A percentile compares a stretch with the other conserved stretches of the same genome.
Conservation (phyloP, 768 basidiomycete species). For the Sporobolomyces phaffii region DNA sequence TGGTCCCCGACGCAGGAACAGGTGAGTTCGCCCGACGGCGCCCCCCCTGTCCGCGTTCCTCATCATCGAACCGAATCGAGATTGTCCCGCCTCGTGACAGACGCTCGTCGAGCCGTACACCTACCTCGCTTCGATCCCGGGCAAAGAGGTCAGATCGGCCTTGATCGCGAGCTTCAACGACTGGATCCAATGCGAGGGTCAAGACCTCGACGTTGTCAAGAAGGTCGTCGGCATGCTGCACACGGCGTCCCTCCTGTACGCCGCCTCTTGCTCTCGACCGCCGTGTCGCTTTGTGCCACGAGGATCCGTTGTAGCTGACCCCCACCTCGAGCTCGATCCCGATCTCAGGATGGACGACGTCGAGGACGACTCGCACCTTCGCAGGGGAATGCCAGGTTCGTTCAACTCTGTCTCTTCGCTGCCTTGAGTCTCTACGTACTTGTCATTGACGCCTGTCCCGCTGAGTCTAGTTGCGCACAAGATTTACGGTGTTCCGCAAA, state of each 20-base stretch:
- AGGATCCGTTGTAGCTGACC: neutral
- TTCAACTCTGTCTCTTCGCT: conserved; percentile 4
- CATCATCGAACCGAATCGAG: neutral
- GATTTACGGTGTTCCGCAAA: conserved; percentile 93
- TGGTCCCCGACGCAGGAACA: conserved; percentile 35
- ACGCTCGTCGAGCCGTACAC: conserved; percentile 76
- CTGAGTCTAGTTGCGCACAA: conserved; percentile 68
- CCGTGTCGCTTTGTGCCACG: neutral
- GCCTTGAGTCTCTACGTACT: too few relatives aligned
- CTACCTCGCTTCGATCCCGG: conserved; percentile 74
- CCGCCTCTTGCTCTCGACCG: neutral
- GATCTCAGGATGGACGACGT: conserved; percentile 44
- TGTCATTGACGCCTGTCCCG: neutral
- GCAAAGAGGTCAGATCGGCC: conserved; percentile 82
- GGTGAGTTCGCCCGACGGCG: conserved; percentile 4
- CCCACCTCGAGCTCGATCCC: too few relatives aligned
- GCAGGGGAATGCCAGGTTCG: conserved; percentile 70
- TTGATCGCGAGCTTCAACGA: conserved; percentile 87
- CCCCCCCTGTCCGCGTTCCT: neutral
- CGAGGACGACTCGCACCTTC: conserved; percentile 47
- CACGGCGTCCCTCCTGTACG: conserved; percentile 82
- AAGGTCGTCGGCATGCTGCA: conserved; percentile 89
- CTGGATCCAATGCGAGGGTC: conserved; percentile 76
- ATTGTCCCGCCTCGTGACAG: conserved; percentile 43
- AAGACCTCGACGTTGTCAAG: conserved; percentile 66